Base-by-base conservation (phyloP, 1,284 basidiomycete species). In the Sporisorium scitamineum region DNA sequence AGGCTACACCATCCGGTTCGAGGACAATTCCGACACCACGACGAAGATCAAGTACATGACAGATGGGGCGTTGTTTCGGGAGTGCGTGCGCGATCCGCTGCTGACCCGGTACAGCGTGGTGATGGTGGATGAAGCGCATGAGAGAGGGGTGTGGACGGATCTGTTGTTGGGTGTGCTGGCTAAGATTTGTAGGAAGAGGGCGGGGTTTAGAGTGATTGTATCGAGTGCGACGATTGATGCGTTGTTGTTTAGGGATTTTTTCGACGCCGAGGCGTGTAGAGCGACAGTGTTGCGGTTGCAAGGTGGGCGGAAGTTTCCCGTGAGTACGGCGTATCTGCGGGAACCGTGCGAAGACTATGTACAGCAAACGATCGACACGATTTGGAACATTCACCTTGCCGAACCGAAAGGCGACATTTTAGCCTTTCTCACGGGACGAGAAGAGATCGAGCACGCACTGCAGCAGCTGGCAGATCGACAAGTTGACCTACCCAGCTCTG, bases 171-270 rank as follows among this genome's bases (percentile, higher is more conserved):
- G 84, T 4, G 72, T 87, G 10, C 75, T 87, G 11, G 86, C 86
- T 51, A 87, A 87, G 77, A 95, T 99, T 62, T 91, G 93, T 47
- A 89, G 91, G 60, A 95, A 96, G 84, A 89, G 96, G 47, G 93
- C 94, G 2, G 91, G 92, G 8, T 89, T 99, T 48, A 90, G 97
- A 24, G 88, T 99, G 26, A 91, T 99, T 47, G 91, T 99, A 34
- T 95, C 95, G 3, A 97, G 95, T 5, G 97, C 97, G 1, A 99
- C 96, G 0, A 90, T 98, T 22, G 95, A 98, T 85, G 96, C 94
- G 39, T 89, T 90, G 51, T 90, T 91, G 13, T 94, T 99, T 79
- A 87, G 92, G 42, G 91, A 96, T 58, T 98, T 95, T 86, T 98
- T 98, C 58, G 86, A 87, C 50, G 86, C 86, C 7, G 29, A 58